Evolutionary conservation across 192 early-diverging fungal genomes (phyloP).

Genomic region (Umbelopsis sp.): DNA sequence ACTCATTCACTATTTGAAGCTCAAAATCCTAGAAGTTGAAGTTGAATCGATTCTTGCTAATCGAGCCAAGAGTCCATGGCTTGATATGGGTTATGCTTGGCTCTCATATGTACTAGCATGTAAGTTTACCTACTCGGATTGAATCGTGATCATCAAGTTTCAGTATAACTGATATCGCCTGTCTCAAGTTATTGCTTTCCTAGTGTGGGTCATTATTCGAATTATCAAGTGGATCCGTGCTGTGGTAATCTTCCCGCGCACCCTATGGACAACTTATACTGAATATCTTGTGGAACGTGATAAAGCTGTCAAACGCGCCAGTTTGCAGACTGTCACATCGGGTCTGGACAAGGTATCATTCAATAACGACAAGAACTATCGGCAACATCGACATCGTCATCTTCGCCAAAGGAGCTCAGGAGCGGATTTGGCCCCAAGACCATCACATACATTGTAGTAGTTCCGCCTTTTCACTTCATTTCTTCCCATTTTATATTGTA

Average conservation of each 20-base stretch:
- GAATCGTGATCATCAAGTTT: too few relatives aligned
- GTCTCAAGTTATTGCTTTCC: slow-evolving; percentile 5
- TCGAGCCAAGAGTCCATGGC: slow-evolving; percentile 38
- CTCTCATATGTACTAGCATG: slow-evolving; percentile 34
- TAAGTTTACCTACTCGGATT: not conserved
- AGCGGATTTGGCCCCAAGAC: not conserved
- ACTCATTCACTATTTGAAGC: not conserved
- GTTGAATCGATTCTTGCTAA: slow-evolving; percentile 36
- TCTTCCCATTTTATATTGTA: not conserved
- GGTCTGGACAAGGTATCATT: not conserved
- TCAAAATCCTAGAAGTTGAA: slow-evolving; percentile 37
- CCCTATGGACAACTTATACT: slow-evolving; percentile 19
- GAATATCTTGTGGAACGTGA: slow-evolving; percentile 18
- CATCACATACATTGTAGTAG: not conserved
- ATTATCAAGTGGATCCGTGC: slow-evolving; percentile 12
- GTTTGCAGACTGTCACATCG: slow-evolving; percentile 7
- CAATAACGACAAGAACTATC: not conserved
- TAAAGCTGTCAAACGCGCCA: slow-evolving; percentile 9
- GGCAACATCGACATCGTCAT: not conserved
- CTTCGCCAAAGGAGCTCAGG: slow-evolving; percentile 1
- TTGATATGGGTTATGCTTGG: slow-evolving; percentile 31
- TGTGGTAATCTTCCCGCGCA: slow-evolving; percentile 17
- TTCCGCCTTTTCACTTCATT: not conserved
- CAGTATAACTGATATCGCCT: not conserved
- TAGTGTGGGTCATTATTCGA: slow-evolving; percentile 20